These are phyloP conservation scores for Trichoderma atroviride DNA, from an alignment of 2,329 filamentous ascomycete species.

Conservation along the genomic window DNA sequence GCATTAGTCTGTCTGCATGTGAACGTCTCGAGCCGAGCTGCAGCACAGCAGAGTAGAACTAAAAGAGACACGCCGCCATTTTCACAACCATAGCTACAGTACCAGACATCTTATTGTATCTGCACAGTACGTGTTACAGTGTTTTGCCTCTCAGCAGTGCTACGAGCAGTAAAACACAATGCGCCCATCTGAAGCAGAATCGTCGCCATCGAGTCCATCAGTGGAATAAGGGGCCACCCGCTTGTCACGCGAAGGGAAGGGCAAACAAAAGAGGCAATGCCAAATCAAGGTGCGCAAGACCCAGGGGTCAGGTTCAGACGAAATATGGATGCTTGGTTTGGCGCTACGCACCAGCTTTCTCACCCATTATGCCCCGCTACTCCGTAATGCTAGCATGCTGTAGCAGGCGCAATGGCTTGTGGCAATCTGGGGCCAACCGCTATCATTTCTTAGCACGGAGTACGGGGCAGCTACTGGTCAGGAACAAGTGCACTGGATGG, in stretches of 20 bases:
- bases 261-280: not conserved
- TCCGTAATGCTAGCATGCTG: constrained; percentile 10
- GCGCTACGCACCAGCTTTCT: constrained; percentile 12
- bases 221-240: not conserved
- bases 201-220: not conserved
- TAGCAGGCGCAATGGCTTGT: not conserved
- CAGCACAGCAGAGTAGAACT: not conserved
- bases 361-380: not conserved
- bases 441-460: constrained; percentile 2
- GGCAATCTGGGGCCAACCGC: constrained; percentile 14
- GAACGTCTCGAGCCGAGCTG: constrained; percentile 11
- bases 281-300: not conserved
- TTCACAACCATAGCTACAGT: not conserved
- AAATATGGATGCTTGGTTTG: constrained; percentile 7
- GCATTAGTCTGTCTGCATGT: constrained; percentile 22
- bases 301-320: not conserved
- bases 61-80: constrained; percentile 1
- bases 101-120: not conserved
- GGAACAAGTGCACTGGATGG: not conserved
- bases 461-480: constrained; percentile 8
- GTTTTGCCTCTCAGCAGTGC: not conserved
- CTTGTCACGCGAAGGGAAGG: constrained; percentile 9
- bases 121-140: not conserved
- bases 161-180: not conserved
- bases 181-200: not conserved